These are phyloP conservation scores for Entomortierella parvispora DNA, from an alignment of 192 early-diverging fungal species.

Conservation along the genomic window DNA sequence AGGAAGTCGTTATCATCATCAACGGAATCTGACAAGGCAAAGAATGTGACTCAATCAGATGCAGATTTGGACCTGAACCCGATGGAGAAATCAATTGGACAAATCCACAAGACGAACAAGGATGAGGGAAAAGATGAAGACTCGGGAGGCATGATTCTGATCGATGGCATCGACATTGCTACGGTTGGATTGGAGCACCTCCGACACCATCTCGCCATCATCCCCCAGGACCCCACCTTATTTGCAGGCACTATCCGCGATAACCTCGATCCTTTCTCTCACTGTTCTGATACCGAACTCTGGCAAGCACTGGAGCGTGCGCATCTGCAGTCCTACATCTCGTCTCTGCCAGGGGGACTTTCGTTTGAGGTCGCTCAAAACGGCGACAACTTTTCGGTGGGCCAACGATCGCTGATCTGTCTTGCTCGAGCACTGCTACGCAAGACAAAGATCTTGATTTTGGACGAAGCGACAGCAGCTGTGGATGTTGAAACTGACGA, in stretches of 20 bases:
- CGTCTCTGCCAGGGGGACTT: constrained; percentile 28
- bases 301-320: constrained; percentile 66
- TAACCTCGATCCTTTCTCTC: constrained; percentile 83
- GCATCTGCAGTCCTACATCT: constrained; percentile 54
- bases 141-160: constrained; percentile 73
- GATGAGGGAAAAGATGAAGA: neutral
- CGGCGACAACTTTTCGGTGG: constrained; percentile 67
- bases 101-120: no score
- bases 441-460: constrained; percentile 60
- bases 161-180: constrained; percentile 82
- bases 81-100: no score
- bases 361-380: constrained; percentile 36
- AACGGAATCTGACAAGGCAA: no score
- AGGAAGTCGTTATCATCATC: constrained; percentile 6
- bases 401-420: constrained; percentile 63
- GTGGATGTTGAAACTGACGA: constrained; percentile 90
- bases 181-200: constrained; percentile 68
- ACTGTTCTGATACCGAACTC: constrained; percentile 65
- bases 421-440: constrained; percentile 65
- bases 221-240: constrained; percentile 86
- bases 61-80: no score
- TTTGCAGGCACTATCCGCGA: constrained; percentile 68
- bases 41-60: no score
- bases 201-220: constrained; percentile 75
- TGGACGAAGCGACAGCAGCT: constrained; percentile 59